These are phyloP conservation scores for Pythium monospermum DNA, from an alignment of 352 stramenopile genomes.

Conservation along the genomic window DNA sequence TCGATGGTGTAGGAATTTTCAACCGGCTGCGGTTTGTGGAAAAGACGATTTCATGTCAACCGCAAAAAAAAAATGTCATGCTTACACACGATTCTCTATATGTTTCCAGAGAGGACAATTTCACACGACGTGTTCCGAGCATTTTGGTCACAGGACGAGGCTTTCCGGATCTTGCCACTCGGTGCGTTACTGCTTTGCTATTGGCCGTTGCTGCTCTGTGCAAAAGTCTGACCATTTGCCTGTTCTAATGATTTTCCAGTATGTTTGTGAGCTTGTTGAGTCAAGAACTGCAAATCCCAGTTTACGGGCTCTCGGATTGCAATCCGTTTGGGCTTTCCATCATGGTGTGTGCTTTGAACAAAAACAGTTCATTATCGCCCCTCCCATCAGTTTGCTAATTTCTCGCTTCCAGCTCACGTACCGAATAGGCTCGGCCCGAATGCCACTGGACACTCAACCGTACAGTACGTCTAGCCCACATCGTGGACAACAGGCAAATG, in stretches of 20 bases:
- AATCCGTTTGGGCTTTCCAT: conserved; percentile 94
- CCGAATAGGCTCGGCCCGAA: conserved; percentile 79
- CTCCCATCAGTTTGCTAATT: not conserved
- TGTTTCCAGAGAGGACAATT: conserved; percentile 64
- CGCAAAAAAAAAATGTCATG: not conserved
- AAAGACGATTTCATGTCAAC: too few species aligned
- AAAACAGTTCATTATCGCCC: too few species aligned
- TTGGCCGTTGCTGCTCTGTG: not conserved
- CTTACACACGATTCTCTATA: not conserved
- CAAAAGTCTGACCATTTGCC: not conserved
- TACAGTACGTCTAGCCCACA: conserved; percentile 44
- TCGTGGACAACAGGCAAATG: too few species aligned
- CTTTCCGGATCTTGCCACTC: conserved; percentile 92
- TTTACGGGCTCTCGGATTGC: conserved; percentile 91
- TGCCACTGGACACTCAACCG: conserved; percentile 66
- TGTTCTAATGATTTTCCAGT: conserved; percentile 21
- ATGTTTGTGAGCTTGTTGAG: conserved; percentile 84
- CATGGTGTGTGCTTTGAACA: conserved; percentile 41
- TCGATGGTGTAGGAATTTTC: conserved; percentile 95
- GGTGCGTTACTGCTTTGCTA: conserved; percentile 28
- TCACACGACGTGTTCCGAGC: conserved; percentile 84
- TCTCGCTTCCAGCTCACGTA: conserved; percentile 72
- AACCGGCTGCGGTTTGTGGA: conserved; percentile 80
- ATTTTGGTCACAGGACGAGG: conserved; percentile 93
- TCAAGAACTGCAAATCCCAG: conserved; percentile 69